Evolutionary conservation across 768 basidiomycete genomes (phyloP).

Genomic region (Tulasnella sp.): DNA sequence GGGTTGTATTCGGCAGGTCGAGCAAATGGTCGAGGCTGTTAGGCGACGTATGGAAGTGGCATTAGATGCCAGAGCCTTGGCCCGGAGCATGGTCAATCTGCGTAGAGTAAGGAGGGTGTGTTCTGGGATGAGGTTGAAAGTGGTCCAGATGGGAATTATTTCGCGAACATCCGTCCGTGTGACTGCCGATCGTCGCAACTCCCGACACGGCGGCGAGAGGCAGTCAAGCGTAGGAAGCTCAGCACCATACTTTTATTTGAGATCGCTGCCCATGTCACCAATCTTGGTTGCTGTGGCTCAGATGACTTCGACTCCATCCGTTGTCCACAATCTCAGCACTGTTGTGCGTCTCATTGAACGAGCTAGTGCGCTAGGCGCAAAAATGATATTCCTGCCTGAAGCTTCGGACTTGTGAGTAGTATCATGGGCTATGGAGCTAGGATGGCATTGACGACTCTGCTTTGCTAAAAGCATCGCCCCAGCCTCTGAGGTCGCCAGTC

Average conservation of each 20-base stretch:
- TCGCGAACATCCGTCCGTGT: too few relatives aligned
- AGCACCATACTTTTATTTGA: too few relatives aligned
- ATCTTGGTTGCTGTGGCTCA: slow-evolving; percentile 17
- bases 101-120: too few relatives aligned
- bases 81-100: too few relatives aligned
- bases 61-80: too few relatives aligned
- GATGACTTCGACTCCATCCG: slow-evolving; percentile 14
- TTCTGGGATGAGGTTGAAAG: too few relatives aligned
- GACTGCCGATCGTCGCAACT: too few relatives aligned
- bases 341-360: slow-evolving; percentile 14
- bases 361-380: slow-evolving; percentile 13
- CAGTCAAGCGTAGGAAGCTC: too few relatives aligned
- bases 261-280: neutral
- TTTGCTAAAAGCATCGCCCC: slow-evolving; percentile 15
- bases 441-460: neutral
- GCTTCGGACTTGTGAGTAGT: slow-evolving; percentile 18
- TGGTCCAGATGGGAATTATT: too few relatives aligned
- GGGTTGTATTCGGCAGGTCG: neutral
- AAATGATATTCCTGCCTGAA: slow-evolving; percentile 20
- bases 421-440: neutral
- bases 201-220: too few relatives aligned
- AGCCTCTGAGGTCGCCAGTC: slow-evolving; percentile 3
- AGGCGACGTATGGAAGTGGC: neutral
- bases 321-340: slow-evolving; percentile 9
- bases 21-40: slow-evolving; percentile 1